Conservation (phyloP, 345 rosid species). For the Balakata baccata region DNA sequence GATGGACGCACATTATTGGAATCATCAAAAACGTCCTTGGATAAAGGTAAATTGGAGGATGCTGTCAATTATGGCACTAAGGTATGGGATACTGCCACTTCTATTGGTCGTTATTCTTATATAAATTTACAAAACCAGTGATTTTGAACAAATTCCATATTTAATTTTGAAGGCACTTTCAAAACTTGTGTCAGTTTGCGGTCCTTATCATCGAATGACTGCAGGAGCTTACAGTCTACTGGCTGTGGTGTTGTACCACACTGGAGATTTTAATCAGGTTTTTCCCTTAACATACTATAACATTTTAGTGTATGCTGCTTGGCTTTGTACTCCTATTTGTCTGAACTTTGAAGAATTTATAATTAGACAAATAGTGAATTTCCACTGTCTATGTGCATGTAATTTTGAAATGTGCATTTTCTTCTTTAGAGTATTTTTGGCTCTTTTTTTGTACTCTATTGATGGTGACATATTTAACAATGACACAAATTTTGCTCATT, state of each 20-base stretch:
- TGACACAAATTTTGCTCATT: neutral
- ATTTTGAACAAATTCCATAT: constrained; percentile 19
- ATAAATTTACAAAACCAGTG: neutral
- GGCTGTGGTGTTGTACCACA: constrained; percentile 37
- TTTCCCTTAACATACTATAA: constrained; percentile 23
- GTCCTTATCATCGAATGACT: constrained; percentile 39
- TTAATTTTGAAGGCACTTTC: constrained; percentile 36
- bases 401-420: neutral
- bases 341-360: neutral
- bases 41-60: constrained; percentile 39
- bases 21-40: constrained; percentile 35
- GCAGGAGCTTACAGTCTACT: constrained; percentile 39
- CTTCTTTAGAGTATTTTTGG: neutral
- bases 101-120: constrained; percentile 6
- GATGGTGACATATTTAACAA: neutral
- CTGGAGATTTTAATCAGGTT: constrained; percentile 54
- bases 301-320: neutral
- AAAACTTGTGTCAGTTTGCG: constrained; percentile 37
- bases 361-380: neutral
- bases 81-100: constrained; percentile 19
- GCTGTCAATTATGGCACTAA: constrained; percentile 36
- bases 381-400: neutral
- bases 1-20: constrained; percentile 36
- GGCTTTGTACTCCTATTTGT: neutral
- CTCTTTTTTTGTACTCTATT: neutral